phyloP scores from a whole-genome alignment of 225 moss, liverwort and hornwort species.

The Physcomitrellopsis africana region DNA sequence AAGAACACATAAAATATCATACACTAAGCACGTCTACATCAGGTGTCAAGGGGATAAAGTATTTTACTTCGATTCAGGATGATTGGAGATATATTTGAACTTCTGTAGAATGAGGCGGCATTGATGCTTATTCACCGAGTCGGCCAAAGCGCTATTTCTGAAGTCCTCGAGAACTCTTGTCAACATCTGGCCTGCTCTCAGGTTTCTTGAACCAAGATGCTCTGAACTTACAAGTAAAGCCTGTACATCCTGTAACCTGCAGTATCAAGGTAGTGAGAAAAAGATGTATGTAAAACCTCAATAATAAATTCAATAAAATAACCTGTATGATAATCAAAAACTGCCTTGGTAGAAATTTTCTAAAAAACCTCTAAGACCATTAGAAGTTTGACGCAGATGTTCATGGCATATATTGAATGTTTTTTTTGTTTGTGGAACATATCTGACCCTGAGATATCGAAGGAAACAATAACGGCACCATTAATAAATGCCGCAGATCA shows the following conservation, averaged over 20 bases:
- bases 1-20: background rate
- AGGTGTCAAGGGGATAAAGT: background rate
- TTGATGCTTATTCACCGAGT: constrained; percentile 81
- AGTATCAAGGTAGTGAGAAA: background rate
- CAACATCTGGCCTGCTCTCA: constrained; percentile 69
- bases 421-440: background rate
- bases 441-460: constrained; percentile 7
- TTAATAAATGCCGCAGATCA: constrained; percentile 5
- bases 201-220: constrained; percentile 70
- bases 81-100: constrained; percentile 65
- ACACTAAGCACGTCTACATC: background rate
- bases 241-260: constrained; percentile 76
- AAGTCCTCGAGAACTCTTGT: constrained; percentile 74
- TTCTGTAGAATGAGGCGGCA: constrained; percentile 76
- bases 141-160: constrained; percentile 59
- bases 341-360: background rate
- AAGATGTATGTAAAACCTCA: background rate
- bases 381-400: constrained; percentile 4
- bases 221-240: constrained; percentile 72
- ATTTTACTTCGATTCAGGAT: constrained; percentile 62
- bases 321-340: constrained; percentile 3
- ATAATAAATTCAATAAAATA: background rate
- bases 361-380: background rate
- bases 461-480: constrained; percentile 10
- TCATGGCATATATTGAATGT: background rate